Evolutionary conservation across 2,329 filamentous ascomycete species (phyloP).

Genomic region (Sphaerostilbella broomeana): DNA sequence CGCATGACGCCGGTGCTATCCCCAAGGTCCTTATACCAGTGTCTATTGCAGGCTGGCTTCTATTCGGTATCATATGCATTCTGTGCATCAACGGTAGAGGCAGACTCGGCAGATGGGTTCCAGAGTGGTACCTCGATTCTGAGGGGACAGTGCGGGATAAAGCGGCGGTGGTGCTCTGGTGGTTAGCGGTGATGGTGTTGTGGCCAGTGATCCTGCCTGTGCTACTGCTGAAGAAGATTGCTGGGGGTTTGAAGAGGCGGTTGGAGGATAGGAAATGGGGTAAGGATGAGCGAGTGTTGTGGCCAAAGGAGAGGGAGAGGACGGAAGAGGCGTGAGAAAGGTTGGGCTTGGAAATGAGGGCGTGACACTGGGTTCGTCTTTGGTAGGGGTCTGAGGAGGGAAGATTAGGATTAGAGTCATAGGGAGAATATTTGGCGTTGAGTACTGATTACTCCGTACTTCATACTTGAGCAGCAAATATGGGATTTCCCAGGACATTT

Average conservation of each 20-base stretch:
- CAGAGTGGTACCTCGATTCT: conserved; percentile 29
- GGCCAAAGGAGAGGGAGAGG: background rate
- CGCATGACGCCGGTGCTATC: conserved; percentile 4
- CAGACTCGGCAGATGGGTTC: conserved; percentile 25
- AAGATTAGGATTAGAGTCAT: too few species aligned
- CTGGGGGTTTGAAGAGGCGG: background rate
- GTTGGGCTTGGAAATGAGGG: background rate
- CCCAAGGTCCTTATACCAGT: conserved; percentile 22
- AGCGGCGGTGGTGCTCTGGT: conserved; percentile 22
- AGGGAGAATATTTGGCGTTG: background rate
- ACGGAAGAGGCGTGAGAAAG: background rate
- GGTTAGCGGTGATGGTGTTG: conserved; percentile 23
- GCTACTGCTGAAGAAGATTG: conserved; percentile 27
- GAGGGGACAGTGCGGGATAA: conserved; percentile 17
- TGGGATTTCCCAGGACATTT: background rate
- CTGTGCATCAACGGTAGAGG: conserved; percentile 26
- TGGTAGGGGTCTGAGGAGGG: too few species aligned
- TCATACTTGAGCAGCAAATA: background rate
- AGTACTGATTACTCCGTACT: background rate
- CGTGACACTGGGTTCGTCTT: too few species aligned
- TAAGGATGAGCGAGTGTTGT: background rate
- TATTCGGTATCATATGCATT: conserved; percentile 27
- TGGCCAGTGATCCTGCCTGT: conserved; percentile 59
- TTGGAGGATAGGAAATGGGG: background rate
- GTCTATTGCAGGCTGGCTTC: conserved; percentile 23